Base-by-base conservation (phyloP, 495 filamentous ascomycete species). In the Daldinia decipiens region DNA sequence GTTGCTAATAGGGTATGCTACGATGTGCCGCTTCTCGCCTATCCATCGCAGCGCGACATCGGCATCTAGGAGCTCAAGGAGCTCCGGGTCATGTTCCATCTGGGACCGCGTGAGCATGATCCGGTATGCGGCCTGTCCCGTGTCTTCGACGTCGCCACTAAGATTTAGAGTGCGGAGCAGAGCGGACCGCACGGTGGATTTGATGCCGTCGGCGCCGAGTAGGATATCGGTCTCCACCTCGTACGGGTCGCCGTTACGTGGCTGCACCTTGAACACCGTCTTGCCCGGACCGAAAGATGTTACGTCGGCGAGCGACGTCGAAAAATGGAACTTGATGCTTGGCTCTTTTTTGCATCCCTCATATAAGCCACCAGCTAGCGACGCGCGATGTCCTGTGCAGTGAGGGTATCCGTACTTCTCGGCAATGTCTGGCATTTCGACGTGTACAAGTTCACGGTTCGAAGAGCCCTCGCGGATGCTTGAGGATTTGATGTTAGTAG, bases 111-210 rank as follows among this genome's bases (percentile, higher is more conserved):
- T 85, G 64, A 94, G 87, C 89, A 94, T 91, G 81, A 95, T 93
- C 13, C 92, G 87, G 83, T 93, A 95, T n/a, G 91, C 92, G 15
- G 91, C 91, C 75, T 94, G 89, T 32, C 90, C 83, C 34, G 89
- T 93, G 74, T 93, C 90, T 61, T 87, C 83, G 76, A 92, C 87
- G 58, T 86, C 81, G 26, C 86, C 86, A 8, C 82, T 68, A 68
- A 86, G 79, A 65, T 83, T 80, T 5, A 91, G 79, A 17, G 77
- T 68, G 56, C 83, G 79, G 15, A 93, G 85, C 83, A 94, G 88
- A 40, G 84, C 81, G 8, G 82, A 79, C 29, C 91, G 89, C 51
- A 89, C 87, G 52, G 78, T 60, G 63, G 85, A 88, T 79, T 93
- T 94, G 77, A 95, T 88, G 40, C 92, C 92, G 70, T 95, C 91